Evolutionary conservation across 306 rosid genomes (phyloP).

Genomic region (Ormosia emarginata): DNA sequence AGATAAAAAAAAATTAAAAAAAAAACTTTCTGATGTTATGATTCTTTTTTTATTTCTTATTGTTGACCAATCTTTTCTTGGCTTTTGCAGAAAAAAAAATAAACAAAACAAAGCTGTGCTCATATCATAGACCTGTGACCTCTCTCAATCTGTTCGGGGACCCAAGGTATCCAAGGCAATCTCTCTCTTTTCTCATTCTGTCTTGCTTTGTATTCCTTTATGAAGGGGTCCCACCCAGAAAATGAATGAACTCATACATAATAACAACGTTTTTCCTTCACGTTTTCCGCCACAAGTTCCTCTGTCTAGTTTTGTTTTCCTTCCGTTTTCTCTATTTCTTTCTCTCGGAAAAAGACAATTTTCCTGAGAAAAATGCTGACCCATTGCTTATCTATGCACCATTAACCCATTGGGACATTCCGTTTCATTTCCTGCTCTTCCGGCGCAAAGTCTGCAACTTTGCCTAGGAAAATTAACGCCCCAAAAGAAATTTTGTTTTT

Average conservation of each 20-base stretch:
- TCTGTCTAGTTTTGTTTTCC: neutral
- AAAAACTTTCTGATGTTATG: no score
- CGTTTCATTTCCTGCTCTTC: neutral
- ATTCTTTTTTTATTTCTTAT: neutral
- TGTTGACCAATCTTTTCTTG: neutral
- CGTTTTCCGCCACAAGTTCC: neutral
- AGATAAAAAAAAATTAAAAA: no score
- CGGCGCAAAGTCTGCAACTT: neutral
- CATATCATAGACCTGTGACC: neutral
- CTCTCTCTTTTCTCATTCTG: neutral
- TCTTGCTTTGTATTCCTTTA: neutral
- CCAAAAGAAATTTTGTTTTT: no score
- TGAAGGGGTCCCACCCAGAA: neutral
- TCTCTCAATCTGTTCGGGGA: slow-evolving; percentile 14
- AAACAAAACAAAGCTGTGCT: neutral
- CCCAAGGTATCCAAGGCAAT: slow-evolving; percentile 31
- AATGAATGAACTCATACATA: neutral
- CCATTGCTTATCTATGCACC: neutral
- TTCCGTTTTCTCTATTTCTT: neutral
- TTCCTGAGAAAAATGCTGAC: neutral
- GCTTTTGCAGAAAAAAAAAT: neutral
- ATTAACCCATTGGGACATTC: neutral
- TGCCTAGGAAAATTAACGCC: neutral
- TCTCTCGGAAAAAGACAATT: neutral
- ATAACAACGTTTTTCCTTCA: neutral